Evolutionary conservation across 176 grass and related monocot species (phyloP).

Genomic region (Pharus latifolius): DNA sequence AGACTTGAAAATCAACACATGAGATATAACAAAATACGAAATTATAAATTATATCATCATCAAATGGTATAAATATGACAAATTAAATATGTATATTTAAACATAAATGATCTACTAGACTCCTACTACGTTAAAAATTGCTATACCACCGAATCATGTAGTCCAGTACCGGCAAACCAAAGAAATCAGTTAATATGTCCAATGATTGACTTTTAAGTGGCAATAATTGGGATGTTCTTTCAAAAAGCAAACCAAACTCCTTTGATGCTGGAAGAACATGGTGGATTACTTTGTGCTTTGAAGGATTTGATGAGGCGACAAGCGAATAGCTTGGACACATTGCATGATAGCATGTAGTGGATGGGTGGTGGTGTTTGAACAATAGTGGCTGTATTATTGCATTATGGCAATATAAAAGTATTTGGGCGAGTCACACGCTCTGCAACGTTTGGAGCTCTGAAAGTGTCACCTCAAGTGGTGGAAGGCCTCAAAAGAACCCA

Average conservation of each 20-base stretch:
- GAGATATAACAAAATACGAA: no score
- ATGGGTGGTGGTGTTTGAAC: neutral
- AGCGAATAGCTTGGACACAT: neutral
- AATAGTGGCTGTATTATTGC: slow-evolving; percentile 32
- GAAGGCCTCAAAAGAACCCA: slow-evolving; percentile 27
- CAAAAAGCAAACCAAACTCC: neutral
- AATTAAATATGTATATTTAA: no score
- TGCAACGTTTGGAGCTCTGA: neutral
- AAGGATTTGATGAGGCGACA: slow-evolving; percentile 24
- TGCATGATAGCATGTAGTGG: neutral
- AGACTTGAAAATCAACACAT: no score
- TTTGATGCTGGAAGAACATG: slow-evolving; percentile 6
- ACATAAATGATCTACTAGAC: no score
- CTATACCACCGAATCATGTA: no score
- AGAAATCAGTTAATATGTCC: slow-evolving; percentile 16
- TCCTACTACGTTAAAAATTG: no score
- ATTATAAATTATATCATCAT: no score
- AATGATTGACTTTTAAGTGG: slow-evolving; percentile 25
- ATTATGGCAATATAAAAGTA: neutral
- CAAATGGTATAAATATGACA: no score
- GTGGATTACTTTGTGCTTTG: slow-evolving; percentile 15
- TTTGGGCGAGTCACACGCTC: neutral
- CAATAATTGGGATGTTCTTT: slow-evolving; percentile 13
- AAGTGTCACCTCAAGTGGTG: neutral
- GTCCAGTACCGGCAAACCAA: neutral